phyloP scores from a whole-genome alignment of 2,329 filamentous ascomycete species.

The Madurella fahalii region DNA sequence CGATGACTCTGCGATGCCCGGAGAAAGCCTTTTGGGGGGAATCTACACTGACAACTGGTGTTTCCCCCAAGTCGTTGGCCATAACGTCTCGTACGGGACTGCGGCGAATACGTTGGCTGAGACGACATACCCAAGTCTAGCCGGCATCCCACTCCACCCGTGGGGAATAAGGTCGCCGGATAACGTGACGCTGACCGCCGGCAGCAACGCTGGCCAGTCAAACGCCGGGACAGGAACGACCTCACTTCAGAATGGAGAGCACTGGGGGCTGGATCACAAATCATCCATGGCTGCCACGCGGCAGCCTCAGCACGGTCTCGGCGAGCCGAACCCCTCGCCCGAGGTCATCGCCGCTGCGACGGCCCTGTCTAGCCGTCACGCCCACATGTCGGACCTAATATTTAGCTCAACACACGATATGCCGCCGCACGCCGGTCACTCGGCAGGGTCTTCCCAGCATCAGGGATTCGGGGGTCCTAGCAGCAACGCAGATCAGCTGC shows the following conservation, averaged over 20 bases:
- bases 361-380: conserved; percentile 1
- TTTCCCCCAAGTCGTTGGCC: conserved; percentile 62
- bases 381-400: background rate
- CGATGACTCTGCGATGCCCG: conserved; percentile 42
- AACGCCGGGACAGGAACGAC: background rate
- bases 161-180: conserved; percentile 24
- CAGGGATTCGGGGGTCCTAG: background rate
- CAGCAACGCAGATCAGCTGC: background rate
- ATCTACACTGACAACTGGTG: conserved; percentile 52
- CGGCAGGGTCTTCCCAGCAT: background rate
- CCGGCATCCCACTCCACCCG: conserved; percentile 25
- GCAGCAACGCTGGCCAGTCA: background rate
- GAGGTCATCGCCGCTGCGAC: conserved; percentile 59
- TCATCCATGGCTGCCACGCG: too few relatives aligned
- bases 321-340: conserved; percentile 36
- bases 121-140: background rate
- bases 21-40: conserved; percentile 31
- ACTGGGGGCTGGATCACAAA: too few relatives aligned
- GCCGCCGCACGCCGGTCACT: background rate
- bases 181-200: conserved; percentile 13
- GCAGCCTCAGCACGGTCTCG: conserved; percentile 3
- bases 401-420: background rate
- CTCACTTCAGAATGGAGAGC: too few relatives aligned
- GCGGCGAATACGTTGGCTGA: background rate
- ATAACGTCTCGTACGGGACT: conserved; percentile 30